A percentile compares a stretch with the other conserved stretches of the same genome.
phyloP scores from a whole-genome alignment of 2,329 filamentous ascomycete genomes.

The Cladorrhinum sp. region DNA sequence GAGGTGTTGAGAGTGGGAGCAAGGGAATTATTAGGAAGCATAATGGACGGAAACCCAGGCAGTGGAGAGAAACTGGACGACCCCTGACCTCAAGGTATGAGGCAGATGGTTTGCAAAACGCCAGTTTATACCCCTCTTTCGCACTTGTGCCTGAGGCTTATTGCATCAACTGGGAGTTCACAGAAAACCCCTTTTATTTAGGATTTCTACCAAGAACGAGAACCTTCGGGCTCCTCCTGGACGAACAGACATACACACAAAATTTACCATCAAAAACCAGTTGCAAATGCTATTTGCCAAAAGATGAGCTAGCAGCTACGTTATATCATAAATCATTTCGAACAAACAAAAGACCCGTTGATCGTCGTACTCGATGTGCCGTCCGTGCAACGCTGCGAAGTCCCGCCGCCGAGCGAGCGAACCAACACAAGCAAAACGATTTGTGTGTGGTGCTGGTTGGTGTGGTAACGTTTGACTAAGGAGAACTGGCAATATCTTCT shows the following conservation, averaged over 20 bases:
- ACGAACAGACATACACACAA: constrained; percentile 14
- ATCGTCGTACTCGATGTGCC: background rate
- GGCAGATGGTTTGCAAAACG: constrained; percentile 13
- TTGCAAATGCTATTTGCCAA: constrained; percentile 17
- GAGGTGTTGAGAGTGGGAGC: constrained; percentile 16
- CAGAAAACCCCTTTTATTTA: constrained; percentile 10
- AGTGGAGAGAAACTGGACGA: constrained; percentile 20
- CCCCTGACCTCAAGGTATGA: constrained; percentile 16
- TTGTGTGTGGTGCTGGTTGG: background rate
- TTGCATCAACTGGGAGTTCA: constrained; percentile 20
- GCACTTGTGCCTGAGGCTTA: constrained; percentile 9
- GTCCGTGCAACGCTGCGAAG: background rate
- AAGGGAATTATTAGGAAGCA: constrained; percentile 21
- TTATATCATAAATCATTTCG: constrained; percentile 3
- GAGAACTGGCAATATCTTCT: background rate
- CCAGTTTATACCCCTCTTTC: constrained; percentile 1
- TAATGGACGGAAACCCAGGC: constrained; percentile 23
- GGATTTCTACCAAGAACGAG: constrained; percentile 10
- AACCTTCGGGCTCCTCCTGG: constrained; percentile 14
- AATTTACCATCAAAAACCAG: constrained; percentile 11
- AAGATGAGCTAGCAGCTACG: constrained; percentile 19
- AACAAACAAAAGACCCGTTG: background rate
- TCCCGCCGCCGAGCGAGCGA: background rate
- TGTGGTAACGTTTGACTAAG: constrained; percentile 1
- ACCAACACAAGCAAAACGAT: background rate